A percentile compares a stretch with the other conserved stretches of the same genome.
Evolutionary conservation across 352 stramenopile species (phyloP).

Genomic region (Phytophthora melonis): DNA sequence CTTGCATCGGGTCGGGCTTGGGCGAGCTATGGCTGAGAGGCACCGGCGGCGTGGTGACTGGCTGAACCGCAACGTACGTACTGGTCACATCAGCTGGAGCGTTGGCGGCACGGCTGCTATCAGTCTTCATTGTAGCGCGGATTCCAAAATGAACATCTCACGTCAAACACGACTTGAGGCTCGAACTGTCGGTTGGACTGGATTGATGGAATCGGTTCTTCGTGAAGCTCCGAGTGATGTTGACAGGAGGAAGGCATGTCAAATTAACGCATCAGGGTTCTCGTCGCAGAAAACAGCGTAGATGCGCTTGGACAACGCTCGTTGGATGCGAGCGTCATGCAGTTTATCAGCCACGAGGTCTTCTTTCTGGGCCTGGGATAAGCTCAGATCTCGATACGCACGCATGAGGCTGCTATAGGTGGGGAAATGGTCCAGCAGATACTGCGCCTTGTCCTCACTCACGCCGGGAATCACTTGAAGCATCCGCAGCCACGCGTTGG

Average conservation of each 20-base stretch:
- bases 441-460: constrained; percentile 75
- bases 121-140: too few relatives aligned
- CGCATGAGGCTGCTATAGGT: constrained; percentile 62
- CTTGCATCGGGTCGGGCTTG: too few relatives aligned
- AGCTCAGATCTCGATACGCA: constrained; percentile 52
- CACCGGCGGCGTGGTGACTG: not conserved
- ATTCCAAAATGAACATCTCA: too few relatives aligned
- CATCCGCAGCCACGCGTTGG: constrained; percentile 83
- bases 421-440: constrained; percentile 58
- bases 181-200: too few relatives aligned
- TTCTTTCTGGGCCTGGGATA: constrained; percentile 53
- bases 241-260: not conserved
- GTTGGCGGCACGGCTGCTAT: too few relatives aligned
- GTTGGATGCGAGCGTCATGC: constrained; percentile 45
- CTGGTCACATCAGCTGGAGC: too few relatives aligned
- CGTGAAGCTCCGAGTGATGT: too few relatives aligned
- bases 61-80: not conserved
- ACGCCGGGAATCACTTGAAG: constrained; percentile 79
- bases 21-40: too few relatives aligned
- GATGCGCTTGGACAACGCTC: constrained; percentile 63
- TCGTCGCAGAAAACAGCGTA: constrained; percentile 62
- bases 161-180: too few relatives aligned
- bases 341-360: constrained; percentile 68
- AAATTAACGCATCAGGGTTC: constrained; percentile 47
- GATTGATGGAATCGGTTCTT: too few relatives aligned